Evolutionary conservation across 306 rosid genomes (phyloP).

Genomic region (barrel medic (Medicago truncatula)): DNA sequence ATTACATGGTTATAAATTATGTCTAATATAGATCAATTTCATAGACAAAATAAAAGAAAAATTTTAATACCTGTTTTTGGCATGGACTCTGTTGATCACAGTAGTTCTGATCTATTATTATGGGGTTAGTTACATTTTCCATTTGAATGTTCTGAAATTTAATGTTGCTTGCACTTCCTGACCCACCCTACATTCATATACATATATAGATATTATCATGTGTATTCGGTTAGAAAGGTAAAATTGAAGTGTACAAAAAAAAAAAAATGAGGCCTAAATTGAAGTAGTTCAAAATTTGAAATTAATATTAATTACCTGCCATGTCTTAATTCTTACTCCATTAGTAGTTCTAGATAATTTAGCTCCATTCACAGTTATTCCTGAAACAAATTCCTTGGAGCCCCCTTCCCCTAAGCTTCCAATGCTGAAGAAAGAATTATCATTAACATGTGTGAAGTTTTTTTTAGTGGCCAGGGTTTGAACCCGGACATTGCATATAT

Average conservation of each 20-base stretch:
- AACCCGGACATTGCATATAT: too few relatives aligned
- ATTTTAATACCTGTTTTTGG: conserved; percentile 50
- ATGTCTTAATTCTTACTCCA: conserved; percentile 86
- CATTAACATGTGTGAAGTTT: background rate
- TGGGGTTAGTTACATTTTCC: conserved; percentile 66
- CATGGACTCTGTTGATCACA: conserved; percentile 62
- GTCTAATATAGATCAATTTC: too few relatives aligned
- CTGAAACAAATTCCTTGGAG: conserved; percentile 61
- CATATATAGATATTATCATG: background rate
- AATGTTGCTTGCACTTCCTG: conserved; percentile 71
- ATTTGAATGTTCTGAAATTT: conserved; percentile 64
- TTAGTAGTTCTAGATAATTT: conserved; percentile 67
- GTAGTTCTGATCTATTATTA: conserved; percentile 72
- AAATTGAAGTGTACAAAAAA: background rate
- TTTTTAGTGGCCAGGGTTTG: too few relatives aligned
- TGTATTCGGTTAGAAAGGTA: background rate
- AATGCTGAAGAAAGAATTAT: conserved; percentile 49
- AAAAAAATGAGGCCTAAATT: too few relatives aligned
- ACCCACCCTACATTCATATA: conserved; percentile 65
- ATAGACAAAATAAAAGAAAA: background rate
- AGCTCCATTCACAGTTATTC: conserved; percentile 59
- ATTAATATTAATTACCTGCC: conserved; percentile 63
- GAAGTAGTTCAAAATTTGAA: background rate
- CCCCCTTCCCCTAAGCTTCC: conserved; percentile 75
- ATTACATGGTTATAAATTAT: background rate